A percentile compares a stretch with the other conserved stretches of the same genome.
Conservation (phyloP, 2,329 filamentous ascomycete species). For the Colletotrichum incanum region DNA sequence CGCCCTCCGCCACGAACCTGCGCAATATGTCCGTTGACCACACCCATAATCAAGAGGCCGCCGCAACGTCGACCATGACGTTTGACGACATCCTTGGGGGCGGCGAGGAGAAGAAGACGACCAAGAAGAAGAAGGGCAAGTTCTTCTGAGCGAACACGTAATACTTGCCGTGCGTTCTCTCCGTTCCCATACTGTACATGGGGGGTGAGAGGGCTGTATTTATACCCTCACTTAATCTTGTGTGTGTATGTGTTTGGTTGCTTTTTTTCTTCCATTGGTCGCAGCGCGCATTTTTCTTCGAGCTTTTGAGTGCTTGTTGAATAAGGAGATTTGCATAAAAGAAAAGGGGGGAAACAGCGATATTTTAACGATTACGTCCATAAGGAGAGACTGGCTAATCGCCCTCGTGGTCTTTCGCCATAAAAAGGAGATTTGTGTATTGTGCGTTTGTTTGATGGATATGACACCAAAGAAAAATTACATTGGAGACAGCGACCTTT, state of each 20-base stretch:
- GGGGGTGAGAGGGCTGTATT: conserved; percentile 28
- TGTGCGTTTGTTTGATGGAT: background rate
- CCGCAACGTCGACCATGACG: conserved; percentile 55
- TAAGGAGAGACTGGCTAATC: background rate
- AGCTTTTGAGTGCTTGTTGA: conserved; percentile 8
- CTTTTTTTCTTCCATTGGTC: background rate
- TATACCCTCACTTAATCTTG: conserved; percentile 35
- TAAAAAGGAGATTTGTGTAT: background rate
- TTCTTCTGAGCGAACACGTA: conserved; percentile 53
- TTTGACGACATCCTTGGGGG: conserved; percentile 66
- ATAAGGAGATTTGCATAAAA: conserved; percentile 16
- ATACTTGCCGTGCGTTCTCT: background rate
- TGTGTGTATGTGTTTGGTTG: conserved; percentile 25
- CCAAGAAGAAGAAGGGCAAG: conserved; percentile 58
- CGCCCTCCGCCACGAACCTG: conserved; percentile 56
- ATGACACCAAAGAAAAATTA: background rate
- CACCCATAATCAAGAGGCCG: conserved; percentile 44
- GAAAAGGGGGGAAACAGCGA: conserved; percentile 6
- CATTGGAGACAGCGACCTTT: background rate
- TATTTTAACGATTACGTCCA: conserved; percentile 1
- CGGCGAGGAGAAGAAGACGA: conserved; percentile 50
- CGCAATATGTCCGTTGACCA: conserved; percentile 43
- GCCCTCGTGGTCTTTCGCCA: background rate
- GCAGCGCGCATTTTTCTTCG: conserved; percentile 9
- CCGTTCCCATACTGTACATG: background rate